Evolutionary conservation across 352 stramenopile genomes (phyloP), one percentile per base, ranked within the genome.

Genomic region (Globisporangium abappressorium): DNA sequence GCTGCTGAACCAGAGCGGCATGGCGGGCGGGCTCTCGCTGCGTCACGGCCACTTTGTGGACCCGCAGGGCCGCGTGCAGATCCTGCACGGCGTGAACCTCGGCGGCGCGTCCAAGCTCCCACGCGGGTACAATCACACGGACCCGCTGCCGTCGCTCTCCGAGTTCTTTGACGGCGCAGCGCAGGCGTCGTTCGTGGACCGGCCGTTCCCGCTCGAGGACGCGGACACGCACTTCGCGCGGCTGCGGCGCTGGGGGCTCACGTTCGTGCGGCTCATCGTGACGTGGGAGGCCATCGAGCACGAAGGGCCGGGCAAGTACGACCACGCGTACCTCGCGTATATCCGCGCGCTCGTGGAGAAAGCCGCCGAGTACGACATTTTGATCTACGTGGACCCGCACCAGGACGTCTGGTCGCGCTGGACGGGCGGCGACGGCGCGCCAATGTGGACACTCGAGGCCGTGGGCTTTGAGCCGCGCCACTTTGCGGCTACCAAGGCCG

Each of bases 271-370:
- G 4, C 79, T 97, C 54, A 80, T 97, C 33, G 78, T 97, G 8
- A 97, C 89, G 5, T 98, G 92, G 92, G 92, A 97, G 71, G 92
- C 90, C 22, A 87, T 97, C 58, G 90, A 97, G 58, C 91, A 98
- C 66, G 77, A 36, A 2, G 90, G 90, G 2, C 91, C 90, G 1
- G 89, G 87, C 0, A 60, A 86, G 0, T 97, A 97, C 70, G 92
- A 98, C 67, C 62, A 34, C 5, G 88, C 85, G n/a, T 98, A 97
- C 70, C 66, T 97, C 0, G 18, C 57, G 15, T 97, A 97, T 70
- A 65, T 97, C 24, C 74, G 76, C 11, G 69, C 77, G 7, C 28
- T 97, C 1, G 59, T 97, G 28, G 58, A 77, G 57, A 82, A 85
- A 49, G 85, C 86, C 2, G 73, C 64, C 9, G 74, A 83, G 22